These are phyloP conservation scores for Diospyros kaki DNA, from an alignment of 148 eudicot genomes.

Conservation along the genomic window DNA sequence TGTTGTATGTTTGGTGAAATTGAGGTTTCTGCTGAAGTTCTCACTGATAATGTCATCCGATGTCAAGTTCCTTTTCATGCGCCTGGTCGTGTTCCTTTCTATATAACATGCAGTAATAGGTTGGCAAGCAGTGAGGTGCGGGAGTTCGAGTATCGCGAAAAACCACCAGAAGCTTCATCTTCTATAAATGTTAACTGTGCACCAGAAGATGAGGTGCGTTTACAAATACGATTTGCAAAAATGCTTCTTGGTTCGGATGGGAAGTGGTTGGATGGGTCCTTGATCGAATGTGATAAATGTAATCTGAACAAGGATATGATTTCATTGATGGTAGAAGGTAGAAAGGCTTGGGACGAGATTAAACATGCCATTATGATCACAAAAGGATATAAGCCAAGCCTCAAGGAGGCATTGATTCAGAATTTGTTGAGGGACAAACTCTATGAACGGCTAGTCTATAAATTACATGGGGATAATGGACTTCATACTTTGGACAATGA, in stretches of 20 bases:
- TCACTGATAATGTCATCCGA: constrained; percentile 32
- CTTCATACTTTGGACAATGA: constrained; percentile 42
- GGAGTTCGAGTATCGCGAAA: constrained; percentile 46
- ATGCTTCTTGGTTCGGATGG: constrained; percentile 12
- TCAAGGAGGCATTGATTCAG: constrained; percentile 9
- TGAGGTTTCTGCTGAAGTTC: constrained; percentile 47
- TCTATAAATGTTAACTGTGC: neutral
- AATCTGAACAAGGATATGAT: constrained; percentile 9
- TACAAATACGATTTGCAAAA: constrained; percentile 12
- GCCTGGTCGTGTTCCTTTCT: constrained; percentile 49
- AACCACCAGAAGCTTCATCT: constrained; percentile 6
- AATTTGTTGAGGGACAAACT: constrained; percentile 41
- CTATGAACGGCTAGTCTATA: constrained; percentile 43
- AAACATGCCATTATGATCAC: neutral
- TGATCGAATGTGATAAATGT: constrained; percentile 16
- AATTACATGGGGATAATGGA: constrained; percentile 48
- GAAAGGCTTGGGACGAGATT: neutral
- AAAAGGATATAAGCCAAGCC: neutral
- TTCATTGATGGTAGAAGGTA: neutral
- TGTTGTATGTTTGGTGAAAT: constrained; percentile 66
- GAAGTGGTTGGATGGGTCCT: constrained; percentile 9
- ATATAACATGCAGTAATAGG: constrained; percentile 53
- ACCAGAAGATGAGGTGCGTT: constrained; percentile 13
- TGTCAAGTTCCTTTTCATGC: constrained; percentile 45
- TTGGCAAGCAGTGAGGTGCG: constrained; percentile 63